Percentiles rank a stretch among this genome's conserved stretches.
Conservation (phyloP, 371 early-diverging fungal species). For the Astathelohania contejeani region DNA sequence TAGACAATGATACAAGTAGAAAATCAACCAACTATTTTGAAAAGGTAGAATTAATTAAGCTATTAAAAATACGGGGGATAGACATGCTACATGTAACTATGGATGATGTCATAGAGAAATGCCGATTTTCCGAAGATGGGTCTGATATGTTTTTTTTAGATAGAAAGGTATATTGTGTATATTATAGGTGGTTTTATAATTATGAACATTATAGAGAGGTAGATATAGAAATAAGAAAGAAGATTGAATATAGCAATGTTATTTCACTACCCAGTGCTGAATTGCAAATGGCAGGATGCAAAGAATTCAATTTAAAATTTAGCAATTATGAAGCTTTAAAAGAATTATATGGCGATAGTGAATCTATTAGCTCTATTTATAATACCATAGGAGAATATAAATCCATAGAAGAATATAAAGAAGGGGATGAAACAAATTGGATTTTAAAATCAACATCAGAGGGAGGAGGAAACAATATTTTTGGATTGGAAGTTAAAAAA, state of each 20-base stretch:
- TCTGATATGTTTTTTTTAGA: constrained; percentile 1
- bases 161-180: constrained; percentile 24
- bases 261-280: constrained; percentile 23
- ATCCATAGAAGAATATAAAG: neutral
- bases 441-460: constrained; percentile 23
- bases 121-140: neutral
- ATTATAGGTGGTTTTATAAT: constrained; percentile 42
- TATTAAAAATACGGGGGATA: constrained; percentile 5
- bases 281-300: constrained; percentile 30
- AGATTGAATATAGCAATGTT: constrained; percentile 15
- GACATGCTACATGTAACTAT: constrained; percentile 13
- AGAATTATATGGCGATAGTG: constrained; percentile 15
- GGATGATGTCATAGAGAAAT: constrained; percentile 9
- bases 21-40: constrained; percentile 19
- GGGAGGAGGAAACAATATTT: constrained; percentile 29
- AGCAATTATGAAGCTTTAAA: constrained; percentile 2
- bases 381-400: constrained; percentile 17
- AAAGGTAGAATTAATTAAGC: constrained; percentile 21
- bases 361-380: neutral
- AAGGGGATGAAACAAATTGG: neutral
- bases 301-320: constrained; percentile 27
- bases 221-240: constrained; percentile 12
- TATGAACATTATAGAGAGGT: constrained; percentile 26
- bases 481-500: constrained; percentile 5
- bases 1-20: constrained; percentile 10